Evolutionary conservation across 1,284 basidiomycete species (phyloP), one percentile per base, ranked within the genome.

Genomic region (Phlebopus sp.): DNA sequence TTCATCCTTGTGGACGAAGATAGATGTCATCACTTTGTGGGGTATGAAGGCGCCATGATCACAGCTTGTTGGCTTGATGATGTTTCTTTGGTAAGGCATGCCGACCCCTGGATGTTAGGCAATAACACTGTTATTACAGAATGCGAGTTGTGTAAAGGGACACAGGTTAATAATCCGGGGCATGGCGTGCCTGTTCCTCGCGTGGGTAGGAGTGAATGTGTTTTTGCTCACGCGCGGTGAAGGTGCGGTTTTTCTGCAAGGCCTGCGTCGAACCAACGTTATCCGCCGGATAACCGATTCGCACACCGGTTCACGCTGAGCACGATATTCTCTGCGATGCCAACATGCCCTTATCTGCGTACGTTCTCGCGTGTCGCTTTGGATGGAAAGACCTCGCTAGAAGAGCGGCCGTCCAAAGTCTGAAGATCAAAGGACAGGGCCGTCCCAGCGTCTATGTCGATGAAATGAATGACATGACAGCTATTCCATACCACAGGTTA

Each of bases 41-140:
- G 49, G 36, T 78, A 71, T 45, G 76, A 77, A 50, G 76, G 76
- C 2, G 56, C 66, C 7, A 74, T 73, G 70, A 74, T 70, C 4
- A 58, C 66, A 71, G 34, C 53, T 68, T 21, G 65, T 69, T 0
- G 73, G 64, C 1, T 42, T 74, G 17, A 76, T 77, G 65, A 76
- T 78, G 75, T 59, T 76, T 15, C 49, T 76, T 13, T 69, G 76
- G 75, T 76, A 46, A 54, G 52, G 15, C 32, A 30, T 27, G n/a
- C 30, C 18, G 17, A 4, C 8, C 19, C 14, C 38, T n/a, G 7
- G 21, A n/a, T 23, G 4, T 19, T 37, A 48, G 18, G 46, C 10
- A 11, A 37, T 25, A 18, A 15, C 19, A 37, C 19, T 32, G 19
- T 37, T 8, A 11, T 38, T 23, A 23, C 27, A 53, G 49, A 17